phyloP scores from a whole-genome alignment of 495 filamentous ascomycete species.

The Lepraria neglecta region DNA sequence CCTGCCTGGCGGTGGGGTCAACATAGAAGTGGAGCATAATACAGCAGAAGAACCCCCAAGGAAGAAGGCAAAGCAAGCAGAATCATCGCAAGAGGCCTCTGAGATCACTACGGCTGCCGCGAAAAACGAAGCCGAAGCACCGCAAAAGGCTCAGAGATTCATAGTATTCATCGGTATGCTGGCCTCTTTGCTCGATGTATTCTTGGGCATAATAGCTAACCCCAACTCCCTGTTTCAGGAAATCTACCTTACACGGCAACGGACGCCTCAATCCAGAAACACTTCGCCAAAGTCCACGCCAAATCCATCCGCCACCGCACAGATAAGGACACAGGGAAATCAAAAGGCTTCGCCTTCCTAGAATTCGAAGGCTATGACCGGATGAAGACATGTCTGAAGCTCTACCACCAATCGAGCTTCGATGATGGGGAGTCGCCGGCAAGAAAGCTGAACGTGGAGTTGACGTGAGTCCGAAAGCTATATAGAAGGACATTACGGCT shows the following conservation, averaged over 20 bases:
- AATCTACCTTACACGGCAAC: slow-evolving; percentile 88
- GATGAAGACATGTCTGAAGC: slow-evolving; percentile 88
- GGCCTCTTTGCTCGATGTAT: neutral
- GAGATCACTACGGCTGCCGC: neutral
- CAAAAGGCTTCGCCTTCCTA: slow-evolving; percentile 84
- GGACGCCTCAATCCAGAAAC: slow-evolving; percentile 53
- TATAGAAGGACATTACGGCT: neutral
- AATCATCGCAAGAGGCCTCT: neutral
- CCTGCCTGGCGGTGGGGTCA: slow-evolving; percentile 10
- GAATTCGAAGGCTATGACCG: slow-evolving; percentile 85
- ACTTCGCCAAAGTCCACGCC: slow-evolving; percentile 74
- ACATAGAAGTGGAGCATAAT: slow-evolving; percentile 23
- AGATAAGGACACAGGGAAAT: slow-evolving; percentile 59
- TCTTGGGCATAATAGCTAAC: slow-evolving; percentile 12
- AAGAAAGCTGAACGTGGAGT: slow-evolving; percentile 82
- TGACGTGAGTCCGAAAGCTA: slow-evolving; percentile 55
- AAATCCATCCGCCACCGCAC: slow-evolving; percentile 68
- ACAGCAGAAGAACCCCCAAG: neutral
- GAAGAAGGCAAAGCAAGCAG: slow-evolving; percentile 6
- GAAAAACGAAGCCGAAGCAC: neutral
- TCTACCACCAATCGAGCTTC: slow-evolving; percentile 82
- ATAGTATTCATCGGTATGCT: slow-evolving; percentile 71
- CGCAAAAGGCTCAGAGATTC: slow-evolving; percentile 56
- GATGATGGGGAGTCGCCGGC: slow-evolving; percentile 52
- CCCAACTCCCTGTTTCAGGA: slow-evolving; percentile 37